Evolutionary conservation across 1,139 yeast species (phyloP), one percentile per base, ranked within the genome.

Genomic region (Saccharomyces hybrid): DNA sequence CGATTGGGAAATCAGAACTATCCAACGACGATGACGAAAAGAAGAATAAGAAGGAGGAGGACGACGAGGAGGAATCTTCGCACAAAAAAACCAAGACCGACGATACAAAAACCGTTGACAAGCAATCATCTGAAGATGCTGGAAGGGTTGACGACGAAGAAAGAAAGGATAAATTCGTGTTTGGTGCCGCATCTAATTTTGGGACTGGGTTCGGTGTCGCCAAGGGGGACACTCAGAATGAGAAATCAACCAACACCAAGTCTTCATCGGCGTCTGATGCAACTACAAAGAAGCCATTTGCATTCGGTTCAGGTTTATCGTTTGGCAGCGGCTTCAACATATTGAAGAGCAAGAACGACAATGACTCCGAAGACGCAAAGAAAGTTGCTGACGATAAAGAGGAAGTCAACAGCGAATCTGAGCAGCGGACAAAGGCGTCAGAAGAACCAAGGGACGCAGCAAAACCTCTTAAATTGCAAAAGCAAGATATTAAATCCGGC

Each of bases 401-500:
- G 4, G 44, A 50, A 28, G 48, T 44, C 26, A 49, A 52, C 4
- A 51, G 53, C 9, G 34, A 29, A 2, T 24, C 46, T 6, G 50
- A 38, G 48, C 19, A 9, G 16, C 31, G 14, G 14, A 21, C 29
- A n/a, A 48, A n/a, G n/a, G 24, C 24, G 14, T 48, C 50, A 27
- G 26, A 26, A 28, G 48, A 38, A 19, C 28, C 14, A 26, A 28
- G 38, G 6, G 41, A 31, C 41, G 24, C 48, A 28, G 19, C 44
- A 55, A 55, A 67, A 56, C 58, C 62, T 46, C 69, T 73, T 26
- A 73, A 74, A 41, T 61, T 74, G 19, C 68, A 68, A 54, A 71
- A 81, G 56, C 82, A 82, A 56, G 78, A 77, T 11, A 75, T 86
- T 5, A 81, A 82, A 55, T 89, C 98, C 0, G 99, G 99, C 2